Percentiles rank a stretch among this genome's conserved stretches.
phyloP scores from a whole-genome alignment of 2,329 filamentous ascomycete species.

The Daldinia eschscholtzii region DNA sequence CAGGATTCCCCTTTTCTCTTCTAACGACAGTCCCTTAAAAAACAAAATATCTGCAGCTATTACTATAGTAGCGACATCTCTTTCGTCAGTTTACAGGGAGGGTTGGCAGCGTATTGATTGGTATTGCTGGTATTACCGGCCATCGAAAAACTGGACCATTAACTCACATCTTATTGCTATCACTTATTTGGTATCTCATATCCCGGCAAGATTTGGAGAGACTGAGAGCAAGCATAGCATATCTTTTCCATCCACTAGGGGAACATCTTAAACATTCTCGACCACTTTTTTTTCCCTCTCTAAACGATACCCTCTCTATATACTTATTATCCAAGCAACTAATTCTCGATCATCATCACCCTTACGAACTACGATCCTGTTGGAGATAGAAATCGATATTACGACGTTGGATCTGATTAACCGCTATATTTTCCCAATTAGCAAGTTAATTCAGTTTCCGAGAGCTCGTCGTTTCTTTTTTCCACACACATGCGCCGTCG shows the following conservation, averaged over 20 bases:
- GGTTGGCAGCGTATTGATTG: conserved; percentile 35
- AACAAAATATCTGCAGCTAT: conserved; percentile 29
- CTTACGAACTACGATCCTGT: neutral
- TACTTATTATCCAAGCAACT: conserved; percentile 8
- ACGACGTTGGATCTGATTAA: neutral
- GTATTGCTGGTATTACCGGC: conserved; percentile 35
- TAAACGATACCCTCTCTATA: neutral
- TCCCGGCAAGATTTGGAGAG: conserved; percentile 26
- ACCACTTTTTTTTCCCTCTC: neutral
- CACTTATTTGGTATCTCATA: conserved; percentile 26
- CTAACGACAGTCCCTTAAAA: conserved; percentile 26
- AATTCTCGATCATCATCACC: conserved; percentile 6
- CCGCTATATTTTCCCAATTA: neutral
- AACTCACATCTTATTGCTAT: conserved; percentile 39
- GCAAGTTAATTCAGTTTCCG: conserved; percentile 23
- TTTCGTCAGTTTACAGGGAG: conserved; percentile 30
- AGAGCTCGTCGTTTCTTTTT: conserved; percentile 21
- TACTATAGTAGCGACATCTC: conserved; percentile 15
- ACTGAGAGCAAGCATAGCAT: neutral
- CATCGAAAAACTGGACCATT: conserved; percentile 41
- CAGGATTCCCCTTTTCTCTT: conserved; percentile 34
- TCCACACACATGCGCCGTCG: conserved; percentile 27
- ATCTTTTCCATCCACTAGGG: conserved; percentile 25
- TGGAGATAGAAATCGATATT: neutral
- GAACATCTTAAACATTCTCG: conserved; percentile 22